Percentiles rank a stretch among this genome's conserved stretches.
phyloP scores from a whole-genome alignment of 495 filamentous ascomycete genomes.

The Hyaloscypha finlandica region DNA sequence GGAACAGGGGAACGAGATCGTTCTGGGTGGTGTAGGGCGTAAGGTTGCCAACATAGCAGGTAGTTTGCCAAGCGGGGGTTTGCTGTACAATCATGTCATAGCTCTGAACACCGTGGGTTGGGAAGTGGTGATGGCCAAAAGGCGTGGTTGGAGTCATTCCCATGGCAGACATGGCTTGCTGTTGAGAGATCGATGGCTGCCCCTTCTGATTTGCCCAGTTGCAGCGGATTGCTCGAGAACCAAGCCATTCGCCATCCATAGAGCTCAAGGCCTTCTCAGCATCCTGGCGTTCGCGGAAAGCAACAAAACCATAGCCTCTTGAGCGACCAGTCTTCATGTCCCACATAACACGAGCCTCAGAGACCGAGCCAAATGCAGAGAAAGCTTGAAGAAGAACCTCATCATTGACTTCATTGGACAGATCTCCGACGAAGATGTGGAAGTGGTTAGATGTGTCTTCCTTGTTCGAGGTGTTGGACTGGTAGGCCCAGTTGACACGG shows the following conservation, averaged over 20 bases:
- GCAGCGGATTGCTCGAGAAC: slow-evolving; percentile 96
- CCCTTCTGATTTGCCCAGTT: slow-evolving; percentile 99
- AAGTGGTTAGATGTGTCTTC: slow-evolving; percentile 99
- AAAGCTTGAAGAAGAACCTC: slow-evolving; percentile 94
- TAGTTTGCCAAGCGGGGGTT: slow-evolving; percentile 99
- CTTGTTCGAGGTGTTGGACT: slow-evolving; percentile 92
- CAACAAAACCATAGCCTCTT: slow-evolving; percentile 96
- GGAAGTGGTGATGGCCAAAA: slow-evolving; percentile 97
- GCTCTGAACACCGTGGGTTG: slow-evolving; percentile 93
- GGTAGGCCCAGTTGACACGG: slow-evolving; percentile 99
- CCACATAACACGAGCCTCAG: slow-evolving; percentile 99
- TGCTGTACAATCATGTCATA: slow-evolving; percentile 97
- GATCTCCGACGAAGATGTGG: slow-evolving; percentile 98
- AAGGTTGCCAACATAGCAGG: slow-evolving; percentile 96
- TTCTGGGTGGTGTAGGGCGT: slow-evolving; percentile 97
- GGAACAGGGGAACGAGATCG: slow-evolving; percentile 93
- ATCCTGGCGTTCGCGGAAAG: slow-evolving; percentile 91
- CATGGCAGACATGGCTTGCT: slow-evolving; percentile 95
- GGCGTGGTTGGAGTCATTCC: slow-evolving; percentile 98
- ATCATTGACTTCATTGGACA: slow-evolving; percentile 99
- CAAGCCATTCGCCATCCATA: slow-evolving; percentile 99
- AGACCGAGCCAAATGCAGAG: slow-evolving; percentile 93
- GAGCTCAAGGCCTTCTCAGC: slow-evolving; percentile 95
- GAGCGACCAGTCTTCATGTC: slow-evolving; percentile 99
- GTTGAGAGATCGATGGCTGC: slow-evolving; percentile 96